Evolutionary conservation across 768 basidiomycete species (phyloP), one percentile per base, ranked within the genome.

Genomic region (Glaciozyma antarctica): DNA sequence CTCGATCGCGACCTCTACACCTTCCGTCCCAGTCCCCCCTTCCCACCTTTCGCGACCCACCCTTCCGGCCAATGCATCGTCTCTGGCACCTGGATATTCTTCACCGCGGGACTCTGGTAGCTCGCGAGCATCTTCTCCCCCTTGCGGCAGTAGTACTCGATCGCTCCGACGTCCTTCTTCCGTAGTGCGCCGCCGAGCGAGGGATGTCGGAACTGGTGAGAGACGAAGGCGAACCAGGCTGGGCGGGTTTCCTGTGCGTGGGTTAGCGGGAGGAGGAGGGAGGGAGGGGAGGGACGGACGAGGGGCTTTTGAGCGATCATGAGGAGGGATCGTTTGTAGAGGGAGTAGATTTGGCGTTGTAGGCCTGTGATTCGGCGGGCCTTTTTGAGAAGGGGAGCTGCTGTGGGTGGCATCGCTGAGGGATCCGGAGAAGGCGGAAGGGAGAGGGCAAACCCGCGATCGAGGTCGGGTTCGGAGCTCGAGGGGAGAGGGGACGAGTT

Each of bases 121-220:
- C 48, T 48, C 38, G 72, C 73, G 32, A 73, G 61, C 65, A 69
- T 68, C 69, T 69, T 69, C 47, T 67, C 67, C 22, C 71, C 71
- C 17, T 64, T 53, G 3, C 73, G 56, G n/a, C 71, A 34, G 47
- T 71, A 28, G 54, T 73, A 67, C 56, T 73, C 73, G 60, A 73
- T 71, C 32, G 71, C 62, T 24, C 54, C 59, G 21, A 68, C 61
- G 64, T 73, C 73, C 30, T 67, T 62, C 15, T 34, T 44, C 38
- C 28, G n/a, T 26, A 72, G 47, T 0, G 67, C 71, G 26, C 73
- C 73, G 34, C 73, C 73, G 34, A 66, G 59, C 0, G 58, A 22
- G 2, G 62, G 62, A 24, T 62, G 32, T 15, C 73, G 69, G 67
- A 73, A 73, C 48, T 73, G 73, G 51, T 72, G 65, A 8, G 56